Conservation (phyloP, 768 basidiomycete species). For the Tricholoma furcatifolium region DNA sequence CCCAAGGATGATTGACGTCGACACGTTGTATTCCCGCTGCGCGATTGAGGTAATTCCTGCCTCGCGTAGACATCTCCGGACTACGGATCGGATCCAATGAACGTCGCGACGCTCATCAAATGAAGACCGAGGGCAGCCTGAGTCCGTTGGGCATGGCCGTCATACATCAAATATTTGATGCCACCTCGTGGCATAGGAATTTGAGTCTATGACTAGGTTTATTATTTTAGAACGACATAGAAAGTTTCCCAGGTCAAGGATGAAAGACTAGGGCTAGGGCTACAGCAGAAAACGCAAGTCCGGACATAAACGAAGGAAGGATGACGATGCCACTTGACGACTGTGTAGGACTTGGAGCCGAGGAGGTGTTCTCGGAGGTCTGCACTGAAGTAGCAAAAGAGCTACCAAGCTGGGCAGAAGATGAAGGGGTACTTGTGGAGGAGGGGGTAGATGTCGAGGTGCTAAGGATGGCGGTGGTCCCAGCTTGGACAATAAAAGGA, state of each 20-base stretch:
- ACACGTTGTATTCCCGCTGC: background rate
- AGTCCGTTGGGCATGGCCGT: no score
- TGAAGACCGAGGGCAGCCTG: no score
- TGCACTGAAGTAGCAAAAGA: constrained; percentile 5
- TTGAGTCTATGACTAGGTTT: no score
- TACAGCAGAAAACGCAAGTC: constrained; percentile 8
- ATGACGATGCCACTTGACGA: constrained; percentile 3
- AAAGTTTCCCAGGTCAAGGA: no score
- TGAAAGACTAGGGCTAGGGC: background rate
- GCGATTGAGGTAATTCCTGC: background rate
- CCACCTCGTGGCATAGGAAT: no score
- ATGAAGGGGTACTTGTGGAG: constrained; percentile 1
- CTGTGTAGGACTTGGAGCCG: constrained; percentile 16
- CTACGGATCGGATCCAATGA: background rate
- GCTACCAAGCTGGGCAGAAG: constrained; percentile 3
- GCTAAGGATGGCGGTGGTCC: constrained; percentile 13
- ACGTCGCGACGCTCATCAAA: no score
- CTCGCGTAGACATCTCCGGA: background rate
- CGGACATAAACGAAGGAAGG: constrained; percentile 9
- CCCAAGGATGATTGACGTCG: background rate
- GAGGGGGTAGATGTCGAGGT: background rate
- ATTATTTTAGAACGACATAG: background rate
- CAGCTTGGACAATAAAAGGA: constrained; percentile 16
- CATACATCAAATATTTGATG: no score
- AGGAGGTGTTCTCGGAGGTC: constrained; percentile 16